phyloP scores from a whole-genome alignment of 768 basidiomycete genomes.

The Lyophyllum atratum region DNA sequence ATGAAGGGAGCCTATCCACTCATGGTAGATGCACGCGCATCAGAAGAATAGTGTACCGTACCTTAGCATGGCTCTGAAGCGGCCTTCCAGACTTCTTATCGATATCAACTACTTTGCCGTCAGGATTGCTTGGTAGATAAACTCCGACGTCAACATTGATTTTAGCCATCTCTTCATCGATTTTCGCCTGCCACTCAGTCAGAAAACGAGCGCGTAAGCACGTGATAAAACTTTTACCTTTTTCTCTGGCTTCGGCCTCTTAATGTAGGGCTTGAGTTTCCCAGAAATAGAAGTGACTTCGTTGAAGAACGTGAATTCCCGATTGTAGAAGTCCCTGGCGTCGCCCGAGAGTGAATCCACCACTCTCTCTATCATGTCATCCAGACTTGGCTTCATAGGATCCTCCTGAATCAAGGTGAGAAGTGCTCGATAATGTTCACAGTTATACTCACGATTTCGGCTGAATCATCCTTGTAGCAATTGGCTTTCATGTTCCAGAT shows the following conservation, averaged over 20 bases:
- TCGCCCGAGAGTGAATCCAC: constrained; percentile 87
- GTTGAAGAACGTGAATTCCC: constrained; percentile 94
- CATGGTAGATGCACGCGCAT: background rate
- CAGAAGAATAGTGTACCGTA: constrained; percentile 26
- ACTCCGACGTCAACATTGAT: constrained; percentile 93
- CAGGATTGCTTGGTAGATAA: constrained; percentile 96
- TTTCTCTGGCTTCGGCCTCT: constrained; percentile 93
- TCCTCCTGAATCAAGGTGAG: constrained; percentile 63
- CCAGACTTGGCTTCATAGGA: constrained; percentile 94
- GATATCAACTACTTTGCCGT: constrained; percentile 95
- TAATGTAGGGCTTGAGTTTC: constrained; percentile 95
- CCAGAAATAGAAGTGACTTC: constrained; percentile 98
- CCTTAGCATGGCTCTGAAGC: constrained; percentile 97
- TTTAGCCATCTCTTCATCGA: constrained; percentile 99
- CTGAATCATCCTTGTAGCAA: constrained; percentile 88
- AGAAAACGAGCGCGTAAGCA: constrained; percentile 3
- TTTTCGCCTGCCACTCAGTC: constrained; percentile 72
- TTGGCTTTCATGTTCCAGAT: constrained; percentile 99
- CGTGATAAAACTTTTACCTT: constrained; percentile 58
- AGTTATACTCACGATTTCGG: constrained; percentile 64
- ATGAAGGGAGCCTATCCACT: constrained; percentile 91
- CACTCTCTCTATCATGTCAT: constrained; percentile 78
- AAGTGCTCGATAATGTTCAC: background rate
- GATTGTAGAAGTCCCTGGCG: constrained; percentile 86
- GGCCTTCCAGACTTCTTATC: constrained; percentile 97